Conservation (phyloP, 2,329 filamentous ascomycete genomes). For the Ceratocystiopsis minuta region DNA sequence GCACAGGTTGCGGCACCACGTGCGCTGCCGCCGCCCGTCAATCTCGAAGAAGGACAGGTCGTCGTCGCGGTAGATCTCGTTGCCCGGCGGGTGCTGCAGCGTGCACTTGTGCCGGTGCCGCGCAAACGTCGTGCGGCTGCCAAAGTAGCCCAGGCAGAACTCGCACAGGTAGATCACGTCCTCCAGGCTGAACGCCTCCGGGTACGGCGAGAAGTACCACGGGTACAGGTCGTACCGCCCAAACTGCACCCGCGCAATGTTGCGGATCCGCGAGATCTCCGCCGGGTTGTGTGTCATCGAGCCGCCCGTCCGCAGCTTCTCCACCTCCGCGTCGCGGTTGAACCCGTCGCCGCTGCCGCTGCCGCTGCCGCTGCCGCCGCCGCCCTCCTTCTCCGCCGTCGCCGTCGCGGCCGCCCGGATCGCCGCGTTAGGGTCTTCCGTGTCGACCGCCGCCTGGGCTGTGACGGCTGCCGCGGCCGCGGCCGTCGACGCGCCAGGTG, state of each 20-base stretch:
- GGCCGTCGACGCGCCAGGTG: slow-evolving; percentile 14
- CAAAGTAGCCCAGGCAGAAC: slow-evolving; percentile 87
- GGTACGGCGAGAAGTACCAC: slow-evolving; percentile 98
- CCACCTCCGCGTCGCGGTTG: slow-evolving; percentile 79
- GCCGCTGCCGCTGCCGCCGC: slow-evolving; percentile 20
- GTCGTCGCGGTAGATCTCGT: slow-evolving; percentile 94
- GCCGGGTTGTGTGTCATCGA: slow-evolving; percentile 99
- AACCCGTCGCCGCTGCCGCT: slow-evolving; percentile 30
- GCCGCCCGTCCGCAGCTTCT: slow-evolving; percentile 82
- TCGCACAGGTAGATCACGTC: slow-evolving; percentile 95
- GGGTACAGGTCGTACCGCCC: slow-evolving; percentile 82
- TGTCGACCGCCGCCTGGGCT: background rate
- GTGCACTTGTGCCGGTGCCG: slow-evolving; percentile 83
- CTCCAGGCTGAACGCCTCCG: slow-evolving; percentile 68
- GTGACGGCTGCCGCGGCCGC: slow-evolving; percentile 10
- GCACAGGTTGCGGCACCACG: slow-evolving; percentile 93
- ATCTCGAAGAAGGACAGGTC: slow-evolving; percentile 95
- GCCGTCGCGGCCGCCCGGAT: slow-evolving; percentile 16
- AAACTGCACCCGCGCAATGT: slow-evolving; percentile 87
- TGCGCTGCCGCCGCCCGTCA: slow-evolving; percentile 80
- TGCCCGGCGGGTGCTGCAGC: slow-evolving; percentile 80
- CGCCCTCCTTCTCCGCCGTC: slow-evolving; percentile 39
- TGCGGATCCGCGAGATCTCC: slow-evolving; percentile 88
- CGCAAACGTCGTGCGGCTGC: slow-evolving; percentile 61
- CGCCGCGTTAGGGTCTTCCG: slow-evolving; percentile 13